Evolutionary conservation across 208 protist genomes (phyloP).

Genomic region (Acanthamoeba healyi): DNA sequence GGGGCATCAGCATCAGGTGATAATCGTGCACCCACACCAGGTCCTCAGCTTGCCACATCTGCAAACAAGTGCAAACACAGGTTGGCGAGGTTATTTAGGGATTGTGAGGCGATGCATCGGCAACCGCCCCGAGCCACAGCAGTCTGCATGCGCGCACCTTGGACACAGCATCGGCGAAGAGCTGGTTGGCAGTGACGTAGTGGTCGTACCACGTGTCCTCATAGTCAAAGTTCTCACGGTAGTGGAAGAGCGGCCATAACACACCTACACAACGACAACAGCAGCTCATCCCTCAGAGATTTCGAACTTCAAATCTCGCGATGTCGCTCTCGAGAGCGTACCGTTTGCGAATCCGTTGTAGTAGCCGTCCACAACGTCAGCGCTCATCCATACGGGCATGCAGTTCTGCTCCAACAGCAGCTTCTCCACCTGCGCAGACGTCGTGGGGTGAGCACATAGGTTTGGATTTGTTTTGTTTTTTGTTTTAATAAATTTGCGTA

Average conservation of each 20-base stretch:
- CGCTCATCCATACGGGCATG: constrained; percentile 80
- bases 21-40: constrained; percentile 91
- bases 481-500: background rate
- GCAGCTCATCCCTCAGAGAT: no score
- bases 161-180: constrained; percentile 80
- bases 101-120: no score
- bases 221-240: constrained; percentile 76
- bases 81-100: no score
- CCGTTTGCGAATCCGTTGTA: constrained; percentile 83
- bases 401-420: constrained; percentile 78
- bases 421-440: constrained; percentile 29
- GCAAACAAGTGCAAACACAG: no score
- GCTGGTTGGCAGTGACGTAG: constrained; percentile 85
- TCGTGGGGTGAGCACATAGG: background rate
- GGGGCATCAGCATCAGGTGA: constrained; percentile 90
- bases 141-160: background rate
- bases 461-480: background rate
- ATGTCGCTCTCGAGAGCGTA: background rate
- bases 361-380: constrained; percentile 78
- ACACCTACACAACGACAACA: constrained; percentile 71
- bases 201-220: constrained; percentile 79
- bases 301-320: no score
- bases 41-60: constrained; percentile 77
- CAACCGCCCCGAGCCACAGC: no score
- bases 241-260: constrained; percentile 90